Base-by-base conservation (phyloP, 768 basidiomycete species). In the Mycena kentingensis region DNA sequence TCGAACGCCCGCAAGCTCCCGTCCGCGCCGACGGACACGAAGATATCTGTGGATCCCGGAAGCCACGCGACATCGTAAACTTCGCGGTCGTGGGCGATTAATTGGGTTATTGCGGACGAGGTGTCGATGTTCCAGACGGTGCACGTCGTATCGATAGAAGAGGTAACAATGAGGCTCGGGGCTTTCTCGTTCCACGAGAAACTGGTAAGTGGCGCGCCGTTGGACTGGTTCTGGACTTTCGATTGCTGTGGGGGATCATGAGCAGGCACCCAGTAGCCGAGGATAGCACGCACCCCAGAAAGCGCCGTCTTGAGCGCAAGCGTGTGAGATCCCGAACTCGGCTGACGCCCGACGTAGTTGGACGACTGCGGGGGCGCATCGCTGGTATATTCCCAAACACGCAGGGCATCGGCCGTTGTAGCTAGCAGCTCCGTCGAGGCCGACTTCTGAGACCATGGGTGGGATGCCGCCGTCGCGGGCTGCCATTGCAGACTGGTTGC, bases 11-110 rank as follows among this genome's bases (percentile, higher is more conserved):
- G 90, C 45, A 98, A 74, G 58, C 90, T 93, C 11, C 97, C 97
- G 65, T 99, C 97, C 26, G 96, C 96, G 21, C 97, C 97, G 22
- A 98, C 97, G 5, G 94, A 97, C 31, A 98, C 94, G 67, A 99
- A 99, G 59, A 98, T 93, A 67, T 98, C 94, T 12, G 92, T 93
- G 8, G 93, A 95, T 22, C 86, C 83, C 5, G 97, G 97, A 12
- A 98, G 81, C 96, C 97, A 99, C n/a, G 93, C 94, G 35, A 97
- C 94, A 66, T 98, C 94, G 73, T 95, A 96, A 13, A 93, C 94
- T 73, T 95, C 89, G 41, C 91, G 84, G 76, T 98, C 94, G 70
- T 97, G 96, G 0, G 96, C 94, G 64, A 97, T 96, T 54, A 99
- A 84, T 69, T 98, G 97, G 3, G 97, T 99, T 66, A 98, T 84